A percentile compares a stretch with the other conserved stretches of the same genome.
These are phyloP conservation scores for Brassica rapa DNA, from an alignment of 345 rosid genomes.

Conservation along the genomic window DNA sequence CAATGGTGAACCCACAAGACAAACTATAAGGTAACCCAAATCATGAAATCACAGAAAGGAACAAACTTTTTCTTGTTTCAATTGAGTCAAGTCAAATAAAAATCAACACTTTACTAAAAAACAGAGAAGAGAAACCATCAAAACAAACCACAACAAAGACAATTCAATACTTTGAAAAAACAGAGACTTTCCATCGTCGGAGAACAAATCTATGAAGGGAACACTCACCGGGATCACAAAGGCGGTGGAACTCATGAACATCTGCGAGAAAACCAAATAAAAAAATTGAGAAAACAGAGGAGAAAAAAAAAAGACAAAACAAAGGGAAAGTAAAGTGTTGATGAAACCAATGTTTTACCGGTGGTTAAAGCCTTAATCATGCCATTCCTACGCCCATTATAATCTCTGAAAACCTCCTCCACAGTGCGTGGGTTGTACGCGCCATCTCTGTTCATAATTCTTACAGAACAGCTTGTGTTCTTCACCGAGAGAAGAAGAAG, in stretches of 20 bases:
- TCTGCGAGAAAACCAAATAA: conserved; percentile 47
- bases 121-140: background rate
- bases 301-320: background rate
- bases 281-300: background rate
- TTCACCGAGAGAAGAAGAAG: conserved; percentile 19
- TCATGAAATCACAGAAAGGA: background rate
- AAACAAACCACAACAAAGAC: background rate
- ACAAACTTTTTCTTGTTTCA: background rate
- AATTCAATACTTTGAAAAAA: background rate
- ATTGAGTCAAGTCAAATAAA: conserved; percentile 32
- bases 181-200: background rate
- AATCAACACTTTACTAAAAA: conserved; percentile 28
- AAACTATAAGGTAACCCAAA: background rate
- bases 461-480: conserved; percentile 13
- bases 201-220: conserved; percentile 16
- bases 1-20: background rate
- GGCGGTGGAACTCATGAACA: conserved; percentile 64
- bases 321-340: background rate
- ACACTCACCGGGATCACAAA: conserved; percentile 75
- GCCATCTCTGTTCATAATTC: conserved; percentile 51
- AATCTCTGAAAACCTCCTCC: conserved; percentile 70
- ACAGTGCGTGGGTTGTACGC: conserved; percentile 70
- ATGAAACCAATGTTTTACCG: conserved; percentile 39
- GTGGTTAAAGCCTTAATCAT: conserved; percentile 71
- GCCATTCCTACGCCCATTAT: conserved; percentile 70